These are phyloP conservation scores for Rhodamnia argentea DNA, from an alignment of 345 rosid genomes.

Conservation along the genomic window DNA sequence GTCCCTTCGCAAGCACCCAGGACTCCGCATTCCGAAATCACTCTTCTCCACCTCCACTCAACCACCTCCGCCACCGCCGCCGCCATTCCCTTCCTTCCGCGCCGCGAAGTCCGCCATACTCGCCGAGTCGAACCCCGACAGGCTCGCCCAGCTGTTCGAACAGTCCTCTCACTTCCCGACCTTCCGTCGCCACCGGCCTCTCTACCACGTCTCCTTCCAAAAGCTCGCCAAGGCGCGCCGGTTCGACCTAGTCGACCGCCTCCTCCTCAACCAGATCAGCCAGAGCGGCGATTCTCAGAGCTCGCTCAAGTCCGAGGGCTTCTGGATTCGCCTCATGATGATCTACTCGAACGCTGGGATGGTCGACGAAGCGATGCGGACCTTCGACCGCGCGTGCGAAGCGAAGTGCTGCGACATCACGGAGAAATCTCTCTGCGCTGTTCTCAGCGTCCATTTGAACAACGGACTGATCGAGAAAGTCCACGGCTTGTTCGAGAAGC, in stretches of 20 bases:
- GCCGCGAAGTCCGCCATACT: slow-evolving; percentile 17
- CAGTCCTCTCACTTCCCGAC: slow-evolving; percentile 11
- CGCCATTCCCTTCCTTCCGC: slow-evolving; percentile 15
- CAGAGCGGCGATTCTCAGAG: not conserved
- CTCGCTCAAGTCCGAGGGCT: slow-evolving; percentile 16
- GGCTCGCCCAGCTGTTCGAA: slow-evolving; percentile 12
- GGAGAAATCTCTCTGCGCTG: slow-evolving; percentile 20
- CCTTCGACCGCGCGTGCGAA: not conserved
- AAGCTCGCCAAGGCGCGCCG: slow-evolving; percentile 21
- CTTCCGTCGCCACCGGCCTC: slow-evolving; percentile 28
- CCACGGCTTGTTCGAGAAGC: slow-evolving; percentile 5
- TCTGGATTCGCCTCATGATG: slow-evolving; percentile 24
- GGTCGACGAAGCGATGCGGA: slow-evolving; percentile 16
- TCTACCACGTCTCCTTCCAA: slow-evolving; percentile 18
- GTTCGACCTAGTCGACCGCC: slow-evolving; percentile 16
- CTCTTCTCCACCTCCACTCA: slow-evolving; percentile 4
- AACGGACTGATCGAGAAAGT: slow-evolving; percentile 5
- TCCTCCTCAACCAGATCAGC: not conserved
- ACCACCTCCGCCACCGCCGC: not conserved
- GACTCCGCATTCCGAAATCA: not conserved
- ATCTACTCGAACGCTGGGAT: slow-evolving; percentile 20
- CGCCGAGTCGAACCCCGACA: slow-evolving; percentile 18
- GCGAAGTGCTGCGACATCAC: slow-evolving; percentile 3
- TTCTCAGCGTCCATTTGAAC: slow-evolving; percentile 9
- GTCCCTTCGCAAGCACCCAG: slow-evolving; percentile 6